These are phyloP conservation scores for Cynanchum wilfordii DNA, from an alignment of 257 asterid genomes.

Conservation along the genomic window DNA sequence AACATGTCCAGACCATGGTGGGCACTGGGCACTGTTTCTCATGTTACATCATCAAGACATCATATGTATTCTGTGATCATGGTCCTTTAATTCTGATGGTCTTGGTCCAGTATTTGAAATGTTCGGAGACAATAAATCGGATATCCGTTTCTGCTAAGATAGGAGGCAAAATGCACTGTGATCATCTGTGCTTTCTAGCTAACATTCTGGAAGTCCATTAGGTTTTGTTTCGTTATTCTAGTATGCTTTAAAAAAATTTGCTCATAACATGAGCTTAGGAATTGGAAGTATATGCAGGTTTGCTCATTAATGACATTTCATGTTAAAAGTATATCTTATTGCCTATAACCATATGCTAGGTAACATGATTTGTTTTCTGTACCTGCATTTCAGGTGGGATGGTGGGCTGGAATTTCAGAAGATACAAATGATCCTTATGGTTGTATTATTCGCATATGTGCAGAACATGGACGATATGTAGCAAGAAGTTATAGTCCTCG, in stretches of 20 bases:
- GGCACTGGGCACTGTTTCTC: not conserved
- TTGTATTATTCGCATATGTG: conserved; percentile 72
- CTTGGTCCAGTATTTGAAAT: too few species aligned
- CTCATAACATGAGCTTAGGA: not conserved
- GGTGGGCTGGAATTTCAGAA: conserved; percentile 97
- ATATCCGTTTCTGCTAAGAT: not conserved
- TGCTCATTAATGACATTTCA: not conserved
- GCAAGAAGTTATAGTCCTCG: conserved; percentile 93
- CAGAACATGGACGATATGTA: conserved; percentile 89
- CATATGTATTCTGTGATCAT: not conserved
- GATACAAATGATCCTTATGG: conserved; percentile 76
- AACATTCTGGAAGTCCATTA: not conserved
- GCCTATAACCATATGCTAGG: conserved; percentile 6
- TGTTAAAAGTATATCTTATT: conserved; percentile 1
- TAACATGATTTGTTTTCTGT: conserved; percentile 21
- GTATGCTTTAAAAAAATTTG: too few species aligned
- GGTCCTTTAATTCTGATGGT: not conserved
- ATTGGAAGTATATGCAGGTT: not conserved
- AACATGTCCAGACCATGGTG: not conserved
- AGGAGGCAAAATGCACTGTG: not conserved
- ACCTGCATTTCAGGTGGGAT: conserved; percentile 72
- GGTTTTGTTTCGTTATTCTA: not conserved
- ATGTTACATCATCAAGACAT: not conserved
- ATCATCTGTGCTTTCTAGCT: not conserved
- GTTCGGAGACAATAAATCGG: too few species aligned